These are phyloP conservation scores for Pyropia haitanensis DNA, from an alignment of 23 red algal species.

Conservation along the genomic window DNA sequence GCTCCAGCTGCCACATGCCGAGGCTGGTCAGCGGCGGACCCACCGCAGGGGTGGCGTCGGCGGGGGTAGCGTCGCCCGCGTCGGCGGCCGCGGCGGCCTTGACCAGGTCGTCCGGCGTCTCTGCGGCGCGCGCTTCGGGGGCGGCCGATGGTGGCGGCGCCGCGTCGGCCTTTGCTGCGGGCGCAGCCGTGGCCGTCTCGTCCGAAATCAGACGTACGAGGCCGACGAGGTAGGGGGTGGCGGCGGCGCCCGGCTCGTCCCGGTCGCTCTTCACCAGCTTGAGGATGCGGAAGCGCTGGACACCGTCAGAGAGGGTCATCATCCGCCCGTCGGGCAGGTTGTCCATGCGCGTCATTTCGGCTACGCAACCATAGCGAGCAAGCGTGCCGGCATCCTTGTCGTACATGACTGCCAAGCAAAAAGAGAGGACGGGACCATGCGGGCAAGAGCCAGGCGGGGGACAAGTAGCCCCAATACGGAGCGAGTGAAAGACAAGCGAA, in stretches of 20 bases:
- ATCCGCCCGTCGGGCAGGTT: constrained; percentile 77
- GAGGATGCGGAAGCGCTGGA: constrained; percentile 65
- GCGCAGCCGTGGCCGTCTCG: neutral
- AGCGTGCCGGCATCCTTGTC: constrained; percentile 27
- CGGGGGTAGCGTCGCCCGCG: constrained; percentile 10
- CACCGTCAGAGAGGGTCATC: constrained; percentile 59
- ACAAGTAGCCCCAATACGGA: too few species aligned
- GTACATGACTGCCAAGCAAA: constrained; percentile 33
- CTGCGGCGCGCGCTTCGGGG: neutral
- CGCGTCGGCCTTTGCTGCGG: neutral
- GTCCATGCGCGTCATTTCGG: constrained; percentile 72
- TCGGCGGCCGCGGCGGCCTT: constrained; percentile 36
- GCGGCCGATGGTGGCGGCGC: constrained; percentile 4
- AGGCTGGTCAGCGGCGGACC: neutral
- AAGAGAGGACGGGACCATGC: too few species aligned
- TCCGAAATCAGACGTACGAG: neutral
- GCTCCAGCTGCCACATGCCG: constrained; percentile 9
- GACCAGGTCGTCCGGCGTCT: constrained; percentile 9
- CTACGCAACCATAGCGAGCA: constrained; percentile 55
- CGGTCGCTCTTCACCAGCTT: constrained; percentile 53
- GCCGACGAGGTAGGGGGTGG: neutral
- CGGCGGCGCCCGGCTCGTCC: constrained; percentile 9
- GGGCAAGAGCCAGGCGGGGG: too few species aligned
- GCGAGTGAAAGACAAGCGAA: too few species aligned
- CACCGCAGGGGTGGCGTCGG: neutral